Percentiles rank a stretch among this genome's conserved stretches.
Evolutionary conservation across 257 asterid genomes (phyloP).

Genomic region (Osmanthus fragrans): DNA sequence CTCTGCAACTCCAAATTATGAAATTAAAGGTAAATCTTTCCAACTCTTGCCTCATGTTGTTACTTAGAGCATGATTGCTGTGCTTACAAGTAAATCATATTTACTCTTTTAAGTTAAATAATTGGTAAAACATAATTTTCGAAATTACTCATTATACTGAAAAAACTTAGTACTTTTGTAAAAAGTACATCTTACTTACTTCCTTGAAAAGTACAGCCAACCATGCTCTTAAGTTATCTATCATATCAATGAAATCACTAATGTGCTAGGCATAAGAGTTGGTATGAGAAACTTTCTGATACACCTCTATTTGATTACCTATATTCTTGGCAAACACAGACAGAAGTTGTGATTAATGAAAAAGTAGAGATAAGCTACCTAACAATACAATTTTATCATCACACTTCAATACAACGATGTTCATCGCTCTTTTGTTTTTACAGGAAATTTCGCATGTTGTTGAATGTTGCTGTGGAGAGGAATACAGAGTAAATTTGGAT

Average conservation of each 20-base stretch:
- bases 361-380: not conserved
- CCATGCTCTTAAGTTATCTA: not conserved
- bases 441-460: conserved; percentile 65
- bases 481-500: conserved; percentile 51
- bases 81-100: not conserved
- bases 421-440: conserved; percentile 12
- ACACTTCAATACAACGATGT: conserved; percentile 14
- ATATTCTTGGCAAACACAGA: conserved; percentile 2
- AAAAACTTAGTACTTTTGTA: not conserved
- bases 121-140: not conserved
- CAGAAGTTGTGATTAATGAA: conserved; percentile 1
- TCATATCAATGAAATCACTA: too few relatives aligned
- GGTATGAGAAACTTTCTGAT: not conserved
- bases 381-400: not conserved
- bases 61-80: not conserved
- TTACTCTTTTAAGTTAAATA: not conserved
- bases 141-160: not conserved
- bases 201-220: not conserved
- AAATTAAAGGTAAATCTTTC: conserved; percentile 57
- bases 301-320: conserved; percentile 4
- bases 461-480: conserved; percentile 73
- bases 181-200: not conserved
- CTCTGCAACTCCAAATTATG: conserved; percentile 69
- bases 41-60: conserved; percentile 14
- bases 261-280: not conserved